Conservation (phyloP, 805 yeast species). For the Naumovozyma dairenensis region DNA sequence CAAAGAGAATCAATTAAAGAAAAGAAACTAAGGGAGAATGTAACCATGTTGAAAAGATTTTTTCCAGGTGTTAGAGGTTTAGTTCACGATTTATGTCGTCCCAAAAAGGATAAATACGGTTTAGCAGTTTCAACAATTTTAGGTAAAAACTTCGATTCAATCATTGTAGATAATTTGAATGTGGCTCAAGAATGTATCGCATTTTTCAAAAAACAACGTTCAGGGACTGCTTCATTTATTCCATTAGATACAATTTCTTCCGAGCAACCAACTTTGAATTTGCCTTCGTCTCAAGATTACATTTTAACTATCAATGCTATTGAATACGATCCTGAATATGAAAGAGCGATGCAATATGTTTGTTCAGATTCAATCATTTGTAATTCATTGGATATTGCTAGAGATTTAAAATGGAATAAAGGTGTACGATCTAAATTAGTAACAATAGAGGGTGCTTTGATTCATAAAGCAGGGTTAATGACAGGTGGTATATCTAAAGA, state of each 20-base stretch:
- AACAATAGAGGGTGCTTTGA: constrained; percentile 73
- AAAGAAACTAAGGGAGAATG: constrained; percentile 60
- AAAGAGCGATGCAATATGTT: constrained; percentile 69
- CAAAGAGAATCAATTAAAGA: constrained; percentile 71
- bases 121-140: constrained; percentile 65
- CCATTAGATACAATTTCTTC: constrained; percentile 73
- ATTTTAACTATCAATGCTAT: constrained; percentile 57
- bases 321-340: constrained; percentile 55
- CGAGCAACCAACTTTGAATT: constrained; percentile 42
- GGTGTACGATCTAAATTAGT: constrained; percentile 57
- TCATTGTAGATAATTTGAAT: constrained; percentile 64
- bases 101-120: constrained; percentile 63
- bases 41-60: constrained; percentile 55
- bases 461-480: constrained; percentile 82
- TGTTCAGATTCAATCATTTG: constrained; percentile 75
- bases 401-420: constrained; percentile 58
- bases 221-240: constrained; percentile 78
- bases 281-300: constrained; percentile 16
- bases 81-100: constrained; percentile 69
- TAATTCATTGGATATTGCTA: constrained; percentile 60
- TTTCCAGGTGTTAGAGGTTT: constrained; percentile 81
- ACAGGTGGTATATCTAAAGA: constrained; percentile 72
- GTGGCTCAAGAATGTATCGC: constrained; percentile 70
- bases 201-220: constrained; percentile 71
- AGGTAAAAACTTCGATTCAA: constrained; percentile 72